Evolutionary conservation across 495 filamentous ascomycete species (phyloP).

Genomic region (Xylaria scruposa): DNA sequence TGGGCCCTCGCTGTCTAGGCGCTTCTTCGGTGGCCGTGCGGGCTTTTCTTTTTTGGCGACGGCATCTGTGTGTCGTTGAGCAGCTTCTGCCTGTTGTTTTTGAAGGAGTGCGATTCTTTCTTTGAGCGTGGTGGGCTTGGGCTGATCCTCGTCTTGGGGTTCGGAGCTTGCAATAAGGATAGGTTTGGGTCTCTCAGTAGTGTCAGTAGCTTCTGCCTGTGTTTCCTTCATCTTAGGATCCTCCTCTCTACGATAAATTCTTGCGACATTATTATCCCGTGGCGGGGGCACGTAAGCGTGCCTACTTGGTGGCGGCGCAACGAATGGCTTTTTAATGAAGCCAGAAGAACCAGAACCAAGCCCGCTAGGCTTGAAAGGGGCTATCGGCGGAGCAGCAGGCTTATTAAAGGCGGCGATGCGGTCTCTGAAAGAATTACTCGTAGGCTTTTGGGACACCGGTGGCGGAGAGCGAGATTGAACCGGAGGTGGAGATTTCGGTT

Average conservation of each 20-base stretch:
- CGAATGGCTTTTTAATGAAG: conserved; percentile 98
- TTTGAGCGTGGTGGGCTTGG: conserved; percentile 90
- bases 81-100: conserved; percentile 90
- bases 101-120: conserved; percentile 93
- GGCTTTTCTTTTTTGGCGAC: conserved; percentile 88
- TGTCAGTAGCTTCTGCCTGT: conserved; percentile 62
- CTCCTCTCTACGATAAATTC: conserved; percentile 86
- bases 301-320: conserved; percentile 91
- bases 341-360: conserved; percentile 61
- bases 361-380: conserved; percentile 83
- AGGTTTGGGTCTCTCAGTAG: conserved; percentile 65
- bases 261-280: conserved; percentile 66
- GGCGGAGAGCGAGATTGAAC: conserved; percentile 62
- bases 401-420: conserved; percentile 98
- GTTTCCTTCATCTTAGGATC: conserved; percentile 80
- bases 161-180: conserved; percentile 52
- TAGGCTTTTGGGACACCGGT: conserved; percentile 78
- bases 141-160: conserved; percentile 74
- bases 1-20: conserved; percentile 60
- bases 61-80: conserved; percentile 77
- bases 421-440: conserved; percentile 80
- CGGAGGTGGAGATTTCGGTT: conserved; percentile 48
- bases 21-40: conserved; percentile 79
- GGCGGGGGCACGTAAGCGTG: conserved; percentile 87
- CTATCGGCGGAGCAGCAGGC: conserved; percentile 78